Conservation (phyloP, 2,329 filamentous ascomycete genomes). For the Colletotrichum theobromicola region DNA sequence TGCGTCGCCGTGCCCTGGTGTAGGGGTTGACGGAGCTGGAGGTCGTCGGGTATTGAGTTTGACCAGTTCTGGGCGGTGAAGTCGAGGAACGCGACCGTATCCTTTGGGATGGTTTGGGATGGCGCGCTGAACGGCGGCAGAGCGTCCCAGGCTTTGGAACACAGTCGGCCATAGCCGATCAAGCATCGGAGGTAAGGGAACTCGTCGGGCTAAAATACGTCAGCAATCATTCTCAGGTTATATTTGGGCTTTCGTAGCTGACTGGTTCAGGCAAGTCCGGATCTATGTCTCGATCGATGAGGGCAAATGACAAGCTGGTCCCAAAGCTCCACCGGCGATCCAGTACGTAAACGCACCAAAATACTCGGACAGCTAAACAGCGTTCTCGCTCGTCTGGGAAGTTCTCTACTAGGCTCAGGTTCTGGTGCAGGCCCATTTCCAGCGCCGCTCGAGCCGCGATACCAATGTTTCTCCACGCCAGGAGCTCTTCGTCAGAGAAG, state of each 20-base stretch:
- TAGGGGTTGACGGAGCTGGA: constrained; percentile 39
- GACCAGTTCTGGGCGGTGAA: constrained; percentile 49
- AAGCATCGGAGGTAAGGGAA: constrained; percentile 49
- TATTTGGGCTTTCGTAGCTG: neutral
- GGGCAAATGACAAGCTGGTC: constrained; percentile 52
- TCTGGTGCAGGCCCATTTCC: constrained; percentile 54
- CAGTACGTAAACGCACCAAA: constrained; percentile 58
- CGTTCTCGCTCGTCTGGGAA: constrained; percentile 35
- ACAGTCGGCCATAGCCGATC: constrained; percentile 51
- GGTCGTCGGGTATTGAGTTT: constrained; percentile 45
- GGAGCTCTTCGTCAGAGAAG: constrained; percentile 52
- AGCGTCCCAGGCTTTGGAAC: constrained; percentile 51
- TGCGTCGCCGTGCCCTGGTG: constrained; percentile 32
- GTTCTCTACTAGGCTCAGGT: constrained; percentile 44
- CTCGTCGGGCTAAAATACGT: constrained; percentile 28
- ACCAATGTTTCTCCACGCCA: constrained; percentile 53
- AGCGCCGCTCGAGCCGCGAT: constrained; percentile 50
- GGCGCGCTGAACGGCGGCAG: constrained; percentile 38
- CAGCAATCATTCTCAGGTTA: rapidly evolving
- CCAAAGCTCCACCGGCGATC: constrained; percentile 58
- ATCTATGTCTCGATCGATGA: constrained; percentile 55
- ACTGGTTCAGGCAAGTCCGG: constrained; percentile 49
- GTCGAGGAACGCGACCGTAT: constrained; percentile 45
- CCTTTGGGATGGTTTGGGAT: constrained; percentile 38
- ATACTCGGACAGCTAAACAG: constrained; percentile 40